Percentiles rank a stretch among this genome's conserved stretches.
phyloP scores from a whole-genome alignment of 208 protist species.

The Trypanosoma scelopori region DNA sequence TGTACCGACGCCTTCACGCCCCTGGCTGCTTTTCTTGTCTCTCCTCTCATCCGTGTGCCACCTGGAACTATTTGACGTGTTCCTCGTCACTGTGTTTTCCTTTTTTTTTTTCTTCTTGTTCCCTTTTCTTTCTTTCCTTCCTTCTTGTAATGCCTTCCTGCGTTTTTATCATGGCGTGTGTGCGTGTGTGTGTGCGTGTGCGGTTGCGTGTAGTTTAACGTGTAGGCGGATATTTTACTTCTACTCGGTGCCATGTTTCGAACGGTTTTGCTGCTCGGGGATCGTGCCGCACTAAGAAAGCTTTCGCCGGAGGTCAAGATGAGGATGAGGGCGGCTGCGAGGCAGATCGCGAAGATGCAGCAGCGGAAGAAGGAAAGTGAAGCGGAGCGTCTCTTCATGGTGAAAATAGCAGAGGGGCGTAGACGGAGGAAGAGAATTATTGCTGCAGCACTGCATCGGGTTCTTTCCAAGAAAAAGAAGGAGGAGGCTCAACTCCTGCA shows the following conservation, averaged over 20 bases:
- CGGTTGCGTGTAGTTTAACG: too few relatives aligned
- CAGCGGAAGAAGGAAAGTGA: conserved; percentile 18
- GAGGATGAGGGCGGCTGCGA: background rate
- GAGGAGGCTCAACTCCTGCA: conserved; percentile 18
- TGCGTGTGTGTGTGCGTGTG: too few relatives aligned
- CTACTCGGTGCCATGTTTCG: conserved; percentile 10
- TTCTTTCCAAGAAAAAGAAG: conserved; percentile 6
- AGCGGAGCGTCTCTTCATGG: conserved; percentile 31
- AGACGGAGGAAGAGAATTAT: conserved; percentile 21
- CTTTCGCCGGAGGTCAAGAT: background rate
- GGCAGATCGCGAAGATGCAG: background rate
- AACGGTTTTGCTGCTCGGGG: conserved; percentile 15
- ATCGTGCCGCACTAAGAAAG: background rate
- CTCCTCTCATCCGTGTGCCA: too few relatives aligned
- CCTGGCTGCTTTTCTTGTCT: too few relatives aligned
- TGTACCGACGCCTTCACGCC: too few relatives aligned
- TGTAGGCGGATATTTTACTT: too few relatives aligned
- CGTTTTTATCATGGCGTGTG: too few relatives aligned
- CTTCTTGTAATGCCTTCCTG: background rate
- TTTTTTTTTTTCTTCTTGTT: background rate
- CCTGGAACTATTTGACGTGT: too few relatives aligned
- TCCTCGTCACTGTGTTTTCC: too few relatives aligned
- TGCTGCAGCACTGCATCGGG: conserved; percentile 12
- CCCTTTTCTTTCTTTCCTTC: background rate
- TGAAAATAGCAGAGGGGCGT: conserved; percentile 21